These are phyloP conservation scores for Xylaria digitata DNA, from an alignment of 2,329 filamentous ascomycete species.

Conservation along the genomic window DNA sequence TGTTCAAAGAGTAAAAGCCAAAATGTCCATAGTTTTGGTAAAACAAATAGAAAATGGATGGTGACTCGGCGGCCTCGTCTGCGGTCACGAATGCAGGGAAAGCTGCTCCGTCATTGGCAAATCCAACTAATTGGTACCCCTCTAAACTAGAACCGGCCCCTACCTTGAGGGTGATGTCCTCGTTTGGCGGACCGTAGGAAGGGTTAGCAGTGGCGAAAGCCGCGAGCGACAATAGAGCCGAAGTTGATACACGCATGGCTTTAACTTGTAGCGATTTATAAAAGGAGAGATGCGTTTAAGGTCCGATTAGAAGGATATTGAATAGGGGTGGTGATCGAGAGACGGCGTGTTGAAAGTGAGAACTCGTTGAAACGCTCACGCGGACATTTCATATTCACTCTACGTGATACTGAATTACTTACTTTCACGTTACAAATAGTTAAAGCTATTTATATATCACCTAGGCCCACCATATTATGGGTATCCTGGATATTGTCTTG, in stretches of 20 bases:
- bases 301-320: too few species aligned
- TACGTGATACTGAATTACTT: too few species aligned
- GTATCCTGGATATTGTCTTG: too few species aligned
- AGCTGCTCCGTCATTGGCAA: background rate
- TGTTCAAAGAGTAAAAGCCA: conserved; percentile 3
- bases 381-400: too few species aligned
- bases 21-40: conserved; percentile 3
- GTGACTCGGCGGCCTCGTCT: background rate
- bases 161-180: conserved; percentile 12
- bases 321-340: too few species aligned
- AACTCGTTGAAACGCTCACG: too few species aligned
- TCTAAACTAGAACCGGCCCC: conserved; percentile 16
- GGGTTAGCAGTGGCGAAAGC: conserved; percentile 7
- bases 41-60: background rate
- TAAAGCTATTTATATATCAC: too few species aligned
- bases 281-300: too few species aligned
- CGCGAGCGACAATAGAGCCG: conserved; percentile 2
- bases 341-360: too few species aligned
- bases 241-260: conserved; percentile 10
- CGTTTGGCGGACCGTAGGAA: conserved; percentile 6
- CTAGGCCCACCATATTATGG: too few species aligned
- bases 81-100: conserved; percentile 13
- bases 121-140: conserved; percentile 15
- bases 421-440: too few species aligned
- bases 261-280: background rate